Percentiles rank a stretch among this genome's conserved stretches.
Conservation (phyloP, 2,329 filamentous ascomycete genomes). For the Colletotrichum tabaci region DNA sequence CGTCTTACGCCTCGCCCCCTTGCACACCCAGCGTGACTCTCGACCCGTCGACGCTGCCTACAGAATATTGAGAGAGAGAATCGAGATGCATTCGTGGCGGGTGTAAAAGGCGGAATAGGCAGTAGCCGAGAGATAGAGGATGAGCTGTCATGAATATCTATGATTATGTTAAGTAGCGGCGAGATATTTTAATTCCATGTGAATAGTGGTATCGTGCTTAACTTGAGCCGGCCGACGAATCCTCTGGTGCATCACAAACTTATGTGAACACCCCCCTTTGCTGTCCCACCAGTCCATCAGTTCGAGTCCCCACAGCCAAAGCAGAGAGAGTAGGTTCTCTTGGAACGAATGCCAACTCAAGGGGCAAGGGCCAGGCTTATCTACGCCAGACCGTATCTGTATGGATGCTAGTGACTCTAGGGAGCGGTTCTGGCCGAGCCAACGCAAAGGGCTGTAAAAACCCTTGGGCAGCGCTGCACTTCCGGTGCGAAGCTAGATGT, state of each 20-base stretch:
- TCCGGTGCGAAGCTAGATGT: too few relatives aligned
- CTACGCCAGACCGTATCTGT: too few relatives aligned
- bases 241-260: background rate
- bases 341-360: too few relatives aligned
- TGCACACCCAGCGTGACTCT: conserved; percentile 33
- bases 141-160: background rate
- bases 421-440: too few relatives aligned
- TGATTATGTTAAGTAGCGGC: background rate
- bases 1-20: conserved; percentile 40
- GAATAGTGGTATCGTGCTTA: background rate
- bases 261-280: background rate
- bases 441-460: too few relatives aligned
- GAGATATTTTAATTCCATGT: background rate
- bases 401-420: too few relatives aligned
- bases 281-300: background rate
- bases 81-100: background rate
- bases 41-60: conserved; percentile 1
- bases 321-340: too few relatives aligned
- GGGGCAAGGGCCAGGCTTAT: too few relatives aligned
- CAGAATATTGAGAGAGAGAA: background rate
- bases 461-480: too few relatives aligned
- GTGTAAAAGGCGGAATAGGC: background rate
- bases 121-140: too few relatives aligned
- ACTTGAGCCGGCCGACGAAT: too few relatives aligned
- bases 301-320: background rate